Percentiles rank a stretch among this genome's conserved stretches.
phyloP scores from a whole-genome alignment of 2,329 filamentous ascomycete genomes.

The Arthroderma sp. region DNA sequence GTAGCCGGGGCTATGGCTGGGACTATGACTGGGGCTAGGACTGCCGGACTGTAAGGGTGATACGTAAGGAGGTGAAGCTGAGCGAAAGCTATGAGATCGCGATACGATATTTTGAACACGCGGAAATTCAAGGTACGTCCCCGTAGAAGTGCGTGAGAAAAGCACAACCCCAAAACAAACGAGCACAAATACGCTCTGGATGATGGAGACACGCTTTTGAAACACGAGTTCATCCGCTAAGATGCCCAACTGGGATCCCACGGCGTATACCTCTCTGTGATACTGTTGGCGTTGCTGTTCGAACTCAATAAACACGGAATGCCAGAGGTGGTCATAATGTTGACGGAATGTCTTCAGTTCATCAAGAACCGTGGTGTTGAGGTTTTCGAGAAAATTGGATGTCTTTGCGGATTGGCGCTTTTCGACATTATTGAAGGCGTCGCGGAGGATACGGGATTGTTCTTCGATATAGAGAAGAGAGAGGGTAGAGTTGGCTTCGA shows the following conservation, averaged over 20 bases:
- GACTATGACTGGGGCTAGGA: constrained; percentile 18
- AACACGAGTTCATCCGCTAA: constrained; percentile 82
- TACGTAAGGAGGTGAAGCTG: constrained; percentile 22
- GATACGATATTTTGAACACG: constrained; percentile 35
- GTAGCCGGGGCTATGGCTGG: no score
- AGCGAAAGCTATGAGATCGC: constrained; percentile 31
- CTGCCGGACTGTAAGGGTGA: constrained; percentile 21
- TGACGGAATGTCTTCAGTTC: constrained; percentile 66
- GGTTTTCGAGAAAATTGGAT: constrained; percentile 61
- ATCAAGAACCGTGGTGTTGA: constrained; percentile 77
- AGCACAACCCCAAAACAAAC: constrained; percentile 79
- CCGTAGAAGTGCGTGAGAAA: constrained; percentile 43
- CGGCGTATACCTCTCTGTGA: constrained; percentile 67
- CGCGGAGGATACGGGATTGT: constrained; percentile 77
- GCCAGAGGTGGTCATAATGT: constrained; percentile 94
- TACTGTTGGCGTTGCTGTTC: constrained; percentile 79
- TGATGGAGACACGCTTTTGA: constrained; percentile 81
- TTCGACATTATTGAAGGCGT: constrained; percentile 75
- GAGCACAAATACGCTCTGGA: constrained; percentile 76
- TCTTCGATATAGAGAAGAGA: constrained; percentile 95
- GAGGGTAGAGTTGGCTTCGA: constrained; percentile 84
- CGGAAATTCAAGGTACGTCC: constrained; percentile 33
- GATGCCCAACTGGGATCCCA: constrained; percentile 67
- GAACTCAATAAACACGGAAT: constrained; percentile 82
- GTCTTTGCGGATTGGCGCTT: constrained; percentile 78